These are phyloP conservation scores for Lachancea cidri DNA, from an alignment of 805 yeast species.

Conservation along the genomic window DNA sequence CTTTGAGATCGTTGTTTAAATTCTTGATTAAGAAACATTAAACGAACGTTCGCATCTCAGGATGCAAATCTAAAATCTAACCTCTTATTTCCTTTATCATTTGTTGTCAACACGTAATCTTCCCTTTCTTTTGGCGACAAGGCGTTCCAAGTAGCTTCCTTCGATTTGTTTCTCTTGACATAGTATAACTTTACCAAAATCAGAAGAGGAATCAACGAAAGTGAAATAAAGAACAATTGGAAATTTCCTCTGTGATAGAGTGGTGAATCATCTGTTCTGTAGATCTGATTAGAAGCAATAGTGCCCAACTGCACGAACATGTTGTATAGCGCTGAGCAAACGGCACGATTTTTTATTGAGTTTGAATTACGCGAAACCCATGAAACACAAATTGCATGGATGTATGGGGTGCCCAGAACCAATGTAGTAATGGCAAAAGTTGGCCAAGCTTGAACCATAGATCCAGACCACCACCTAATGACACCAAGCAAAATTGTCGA, in stretches of 20 bases:
- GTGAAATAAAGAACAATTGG: conserved; percentile 33
- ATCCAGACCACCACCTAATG: conserved; percentile 37
- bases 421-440: conserved; percentile 35
- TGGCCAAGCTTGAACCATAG: conserved; percentile 36
- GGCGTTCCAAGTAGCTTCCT: conserved; percentile 45
- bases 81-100: conserved; percentile 53
- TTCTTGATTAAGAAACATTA: too few relatives aligned
- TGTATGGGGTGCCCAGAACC: conserved; percentile 38
- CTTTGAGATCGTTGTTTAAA: too few relatives aligned
- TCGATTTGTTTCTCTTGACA: conserved; percentile 36
- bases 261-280: conserved; percentile 53
- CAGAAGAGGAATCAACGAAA: conserved; percentile 30
- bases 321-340: conserved; percentile 59
- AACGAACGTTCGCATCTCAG: too few relatives aligned
- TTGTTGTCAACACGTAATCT: conserved; percentile 41
- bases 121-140: conserved; percentile 45
- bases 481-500: conserved; percentile 32
- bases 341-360: conserved; percentile 54
- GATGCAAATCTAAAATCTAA: conserved; percentile 44
- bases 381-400: conserved; percentile 49
- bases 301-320: conserved; percentile 57
- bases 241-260: conserved; percentile 54
- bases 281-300: conserved; percentile 53
- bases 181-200: conserved; percentile 28
- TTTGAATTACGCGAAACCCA: conserved; percentile 61